These are phyloP conservation scores for Alternaria postmessia DNA, from an alignment of 2,329 filamentous ascomycete genomes.

Conservation along the genomic window DNA sequence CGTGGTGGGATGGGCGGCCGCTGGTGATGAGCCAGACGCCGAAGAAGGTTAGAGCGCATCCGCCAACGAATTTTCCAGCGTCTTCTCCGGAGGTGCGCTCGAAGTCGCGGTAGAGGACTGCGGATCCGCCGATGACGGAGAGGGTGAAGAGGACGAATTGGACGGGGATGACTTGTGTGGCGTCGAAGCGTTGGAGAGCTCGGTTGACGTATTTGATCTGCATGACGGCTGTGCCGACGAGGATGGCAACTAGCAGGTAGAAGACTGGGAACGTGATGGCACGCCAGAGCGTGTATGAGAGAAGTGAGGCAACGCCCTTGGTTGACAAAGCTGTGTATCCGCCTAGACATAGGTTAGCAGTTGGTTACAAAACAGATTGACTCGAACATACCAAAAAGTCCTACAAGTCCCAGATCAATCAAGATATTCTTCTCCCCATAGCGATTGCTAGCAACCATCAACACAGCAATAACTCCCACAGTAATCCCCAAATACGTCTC, in stretches of 20 bases:
- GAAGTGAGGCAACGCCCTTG: conserved; percentile 93
- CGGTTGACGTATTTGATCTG: conserved; percentile 97
- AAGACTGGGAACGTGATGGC: conserved; percentile 92
- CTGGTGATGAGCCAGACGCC: conserved; percentile 98
- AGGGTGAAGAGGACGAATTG: conserved; percentile 98
- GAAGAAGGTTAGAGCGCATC: conserved; percentile 90
- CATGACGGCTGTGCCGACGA: conserved; percentile 87
- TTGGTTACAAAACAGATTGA: not conserved
- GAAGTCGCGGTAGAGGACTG: conserved; percentile 93
- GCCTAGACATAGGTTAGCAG: conserved; percentile 55
- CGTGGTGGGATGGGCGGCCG: conserved; percentile 61
- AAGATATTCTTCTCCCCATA: conserved; percentile 89
- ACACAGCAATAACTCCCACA: conserved; percentile 71
- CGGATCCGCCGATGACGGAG: conserved; percentile 93
- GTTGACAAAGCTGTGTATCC: conserved; percentile 97
- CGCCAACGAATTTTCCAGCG: conserved; percentile 84
- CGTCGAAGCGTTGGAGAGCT: conserved; percentile 89
- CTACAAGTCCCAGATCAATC: conserved; percentile 92
- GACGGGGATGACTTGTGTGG: conserved; percentile 96
- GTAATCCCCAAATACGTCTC: conserved; percentile 88
- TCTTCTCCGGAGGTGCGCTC: conserved; percentile 78
- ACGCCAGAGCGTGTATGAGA: conserved; percentile 88
- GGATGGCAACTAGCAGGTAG: conserved; percentile 80
- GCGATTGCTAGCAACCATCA: conserved; percentile 83
- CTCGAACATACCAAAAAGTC: conserved; percentile 77